Base-by-base conservation (phyloP, 75 land plant genomes). In the Pinus albicaulis region DNA sequence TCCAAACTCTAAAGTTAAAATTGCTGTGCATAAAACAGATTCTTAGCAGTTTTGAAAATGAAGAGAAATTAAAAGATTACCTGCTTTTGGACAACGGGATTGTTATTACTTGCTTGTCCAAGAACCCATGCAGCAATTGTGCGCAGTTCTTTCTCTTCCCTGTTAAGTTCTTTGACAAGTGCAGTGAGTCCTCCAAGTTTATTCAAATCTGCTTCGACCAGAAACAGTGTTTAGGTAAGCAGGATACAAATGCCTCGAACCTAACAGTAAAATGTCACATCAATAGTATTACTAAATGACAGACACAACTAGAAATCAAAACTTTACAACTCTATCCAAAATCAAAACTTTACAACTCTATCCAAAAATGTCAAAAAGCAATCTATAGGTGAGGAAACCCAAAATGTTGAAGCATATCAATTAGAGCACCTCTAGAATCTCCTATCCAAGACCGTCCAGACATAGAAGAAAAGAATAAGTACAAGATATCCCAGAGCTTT, bases 101-200 rank as follows among this genome's bases (percentile, higher is more conserved):
- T 94, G 72, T 96, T 96, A 72, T 96, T 98, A 78, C 95, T 81
- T 20, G 98, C 95, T 86, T 94, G 90, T 55, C 99, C 99, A 75
- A 96, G 85, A 76, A 96, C 75, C 98, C 94, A 96, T 36, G 99
- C 99, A 81, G 99, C 88, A 44, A 73, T 76, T 55, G 74, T 89
- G 62, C 99, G 84, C 28, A 92, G 84, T 41, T 92, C 95, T 56
- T 88, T 58, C n/a, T 92, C 93, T n/a, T 81, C 59, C 31, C 89
- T 79, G 57, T 91, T 71, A 76, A 96, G 98, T 75, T 89, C 90
- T 62, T 69, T 61, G 11, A 94, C 79, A 71, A 96, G 69, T 12
- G 82, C 88, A 76, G 17, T 48, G 25, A 96, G 88, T 34, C 95
- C 99, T 14, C 99, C 98, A 63, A 94, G 91, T 83, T 96, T 96